phyloP scores from a whole-genome alignment of 108 stramenopile genomes.

The Nannochloropsis salina region DNA sequence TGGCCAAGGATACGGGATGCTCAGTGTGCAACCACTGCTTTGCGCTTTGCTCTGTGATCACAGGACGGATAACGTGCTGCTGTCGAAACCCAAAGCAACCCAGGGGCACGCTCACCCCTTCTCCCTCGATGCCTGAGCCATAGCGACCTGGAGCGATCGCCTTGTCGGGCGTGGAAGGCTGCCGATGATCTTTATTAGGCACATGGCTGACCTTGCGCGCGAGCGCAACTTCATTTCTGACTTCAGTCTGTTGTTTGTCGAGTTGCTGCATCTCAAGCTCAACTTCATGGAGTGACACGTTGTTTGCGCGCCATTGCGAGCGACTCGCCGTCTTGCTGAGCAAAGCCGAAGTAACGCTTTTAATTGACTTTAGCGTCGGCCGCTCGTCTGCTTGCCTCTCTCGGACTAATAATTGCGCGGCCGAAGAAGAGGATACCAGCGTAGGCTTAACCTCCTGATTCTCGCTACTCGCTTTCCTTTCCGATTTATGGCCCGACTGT shows the following conservation, averaged over 20 bases:
- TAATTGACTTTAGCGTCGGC: not conserved
- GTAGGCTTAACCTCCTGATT: not conserved
- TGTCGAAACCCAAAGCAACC: not conserved
- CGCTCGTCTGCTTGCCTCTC: not conserved
- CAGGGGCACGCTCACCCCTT: not conserved
- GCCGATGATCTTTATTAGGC: not conserved
- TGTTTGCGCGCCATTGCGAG: not conserved
- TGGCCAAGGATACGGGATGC: not conserved
- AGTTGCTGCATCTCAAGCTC: not conserved
- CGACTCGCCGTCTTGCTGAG: not conserved
- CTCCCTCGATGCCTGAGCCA: conserved; percentile 3
- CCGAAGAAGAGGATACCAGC: not conserved
- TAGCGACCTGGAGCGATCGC: not conserved
- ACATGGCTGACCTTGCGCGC: not conserved
- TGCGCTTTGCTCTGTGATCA: not conserved
- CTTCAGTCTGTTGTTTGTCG: not conserved
- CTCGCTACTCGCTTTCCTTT: not conserved
- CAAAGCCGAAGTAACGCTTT: not conserved
- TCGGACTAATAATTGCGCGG: not conserved
- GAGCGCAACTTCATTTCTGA: not conserved
- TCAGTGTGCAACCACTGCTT: not conserved
- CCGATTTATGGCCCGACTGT: not conserved
- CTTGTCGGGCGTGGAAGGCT: not conserved
- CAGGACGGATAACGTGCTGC: not conserved
- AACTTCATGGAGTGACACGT: not conserved